These are phyloP conservation scores for Wickerhamomyces silvicola DNA, from an alignment of 805 yeast genomes.

Conservation along the genomic window DNA sequence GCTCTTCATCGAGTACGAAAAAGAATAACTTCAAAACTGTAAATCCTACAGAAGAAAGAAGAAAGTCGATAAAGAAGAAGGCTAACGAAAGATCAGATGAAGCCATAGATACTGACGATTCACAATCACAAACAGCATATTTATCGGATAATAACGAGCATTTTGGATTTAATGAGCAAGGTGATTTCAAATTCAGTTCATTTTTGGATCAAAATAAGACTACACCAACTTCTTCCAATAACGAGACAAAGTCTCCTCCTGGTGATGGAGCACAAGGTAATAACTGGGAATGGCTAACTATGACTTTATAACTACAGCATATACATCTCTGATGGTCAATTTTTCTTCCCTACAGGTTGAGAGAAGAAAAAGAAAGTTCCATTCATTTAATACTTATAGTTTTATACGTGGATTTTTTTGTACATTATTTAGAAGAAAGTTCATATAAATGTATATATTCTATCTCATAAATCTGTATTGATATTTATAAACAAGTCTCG, in stretches of 20 bases:
- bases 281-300: conserved; percentile 25
- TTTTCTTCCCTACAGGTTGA: no score
- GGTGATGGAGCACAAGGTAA: conserved; percentile 15
- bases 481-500: background rate
- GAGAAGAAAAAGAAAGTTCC: no score
- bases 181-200: conserved; percentile 11
- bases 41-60: background rate
- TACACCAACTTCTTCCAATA: conserved; percentile 1
- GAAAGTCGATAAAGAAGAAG: background rate
- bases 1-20: background rate
- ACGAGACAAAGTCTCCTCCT: conserved; percentile 1
- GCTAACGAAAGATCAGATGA: background rate
- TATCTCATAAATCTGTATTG: background rate
- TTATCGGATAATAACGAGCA: conserved; percentile 1
- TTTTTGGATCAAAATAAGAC: conserved; percentile 3
- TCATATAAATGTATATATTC: background rate
- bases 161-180: conserved; percentile 7
- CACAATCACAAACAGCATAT: no score
- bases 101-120: no score
- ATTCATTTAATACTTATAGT: no score
- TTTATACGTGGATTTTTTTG: no score
- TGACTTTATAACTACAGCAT: conserved; percentile 14
- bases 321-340: background rate
- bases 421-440: no score
- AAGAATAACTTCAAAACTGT: background rate